Evolutionary conservation across 106 monocot genomes (phyloP).

Genomic region (Allium cepa): DNA sequence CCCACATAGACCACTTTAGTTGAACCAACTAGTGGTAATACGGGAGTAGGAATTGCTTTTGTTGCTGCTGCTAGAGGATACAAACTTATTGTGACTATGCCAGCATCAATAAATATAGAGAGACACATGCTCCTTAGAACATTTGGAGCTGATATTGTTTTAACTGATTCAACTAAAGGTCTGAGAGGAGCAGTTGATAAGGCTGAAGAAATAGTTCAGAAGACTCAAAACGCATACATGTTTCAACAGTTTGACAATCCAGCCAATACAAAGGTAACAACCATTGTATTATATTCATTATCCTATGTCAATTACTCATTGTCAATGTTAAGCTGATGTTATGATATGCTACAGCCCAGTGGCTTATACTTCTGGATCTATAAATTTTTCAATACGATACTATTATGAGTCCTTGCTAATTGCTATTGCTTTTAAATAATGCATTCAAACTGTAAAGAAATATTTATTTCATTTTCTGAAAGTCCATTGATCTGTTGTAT

Average conservation of each 20-base stretch:
- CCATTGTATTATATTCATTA: no score
- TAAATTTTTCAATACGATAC: no score
- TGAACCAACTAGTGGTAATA: slow-evolving; percentile 91
- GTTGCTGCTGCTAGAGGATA: slow-evolving; percentile 89
- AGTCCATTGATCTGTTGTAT: no score
- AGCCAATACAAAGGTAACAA: slow-evolving; percentile 66
- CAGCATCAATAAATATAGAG: slow-evolving; percentile 82
- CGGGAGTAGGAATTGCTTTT: slow-evolving; percentile 82
- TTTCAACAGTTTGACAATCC: slow-evolving; percentile 94
- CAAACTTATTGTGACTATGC: slow-evolving; percentile 81
- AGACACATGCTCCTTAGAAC: slow-evolving; percentile 69
- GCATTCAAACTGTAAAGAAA: no score
- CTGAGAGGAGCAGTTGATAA: slow-evolving; percentile 86
- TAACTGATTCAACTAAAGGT: slow-evolving; percentile 77
- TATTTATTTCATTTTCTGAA: no score
- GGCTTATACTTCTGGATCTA: no score
- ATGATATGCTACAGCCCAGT: no score
- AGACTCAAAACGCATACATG: slow-evolving; percentile 77
- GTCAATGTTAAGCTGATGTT: no score
- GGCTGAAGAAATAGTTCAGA: slow-evolving; percentile 60
- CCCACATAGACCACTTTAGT: slow-evolving; percentile 60
- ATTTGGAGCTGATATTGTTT: slow-evolving; percentile 84
- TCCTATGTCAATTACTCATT: no score
- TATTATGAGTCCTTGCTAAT: no score
- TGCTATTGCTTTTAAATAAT: no score